These are phyloP conservation scores for Phanerodontia chrysosporium DNA, from an alignment of 768 basidiomycete genomes.

Conservation along the genomic window DNA sequence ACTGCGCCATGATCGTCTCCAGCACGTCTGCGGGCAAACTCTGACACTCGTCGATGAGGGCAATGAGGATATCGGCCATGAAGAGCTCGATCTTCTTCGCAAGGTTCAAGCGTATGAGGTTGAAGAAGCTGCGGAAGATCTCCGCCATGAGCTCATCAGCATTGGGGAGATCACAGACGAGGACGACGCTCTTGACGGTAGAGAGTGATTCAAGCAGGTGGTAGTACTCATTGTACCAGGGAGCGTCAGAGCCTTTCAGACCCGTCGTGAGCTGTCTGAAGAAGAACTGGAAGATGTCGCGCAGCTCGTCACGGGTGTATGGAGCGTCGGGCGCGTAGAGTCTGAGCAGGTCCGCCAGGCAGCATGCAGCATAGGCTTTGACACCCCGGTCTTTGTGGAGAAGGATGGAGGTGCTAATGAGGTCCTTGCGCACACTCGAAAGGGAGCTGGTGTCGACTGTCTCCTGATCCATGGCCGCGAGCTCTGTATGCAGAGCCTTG, in stretches of 20 bases:
- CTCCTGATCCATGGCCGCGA: conserved; percentile 87
- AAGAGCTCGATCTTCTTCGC: conserved; percentile 82
- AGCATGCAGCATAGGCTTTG: conserved; percentile 92
- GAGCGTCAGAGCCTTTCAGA: conserved; percentile 70
- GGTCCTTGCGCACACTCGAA: conserved; percentile 64
- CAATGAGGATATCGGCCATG: conserved; percentile 86
- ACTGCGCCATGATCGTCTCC: conserved; percentile 81
- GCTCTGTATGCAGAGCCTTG: conserved; percentile 68
- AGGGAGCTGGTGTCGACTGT: conserved; percentile 73
- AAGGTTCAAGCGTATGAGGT: conserved; percentile 67
- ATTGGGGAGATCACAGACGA: conserved; percentile 87
- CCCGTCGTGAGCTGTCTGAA: conserved; percentile 76
- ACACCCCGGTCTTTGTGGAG: conserved; percentile 95
- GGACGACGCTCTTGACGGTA: conserved; percentile 90
- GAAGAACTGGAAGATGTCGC: conserved; percentile 98
- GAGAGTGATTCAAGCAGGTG: conserved; percentile 92
- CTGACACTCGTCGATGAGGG: conserved; percentile 83
- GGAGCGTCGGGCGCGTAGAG: conserved; percentile 97
- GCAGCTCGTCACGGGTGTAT: conserved; percentile 81
- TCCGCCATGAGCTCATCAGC: conserved; percentile 81
- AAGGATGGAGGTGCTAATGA: conserved; percentile 74
- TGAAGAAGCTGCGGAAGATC: conserved; percentile 82
- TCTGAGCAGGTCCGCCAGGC: conserved; percentile 88
- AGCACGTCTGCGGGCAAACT: conserved; percentile 75
- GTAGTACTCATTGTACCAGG: conserved; percentile 91